Evolutionary conservation across 495 filamentous ascomycete species (phyloP).

Genomic region (Glonium stellatum): DNA sequence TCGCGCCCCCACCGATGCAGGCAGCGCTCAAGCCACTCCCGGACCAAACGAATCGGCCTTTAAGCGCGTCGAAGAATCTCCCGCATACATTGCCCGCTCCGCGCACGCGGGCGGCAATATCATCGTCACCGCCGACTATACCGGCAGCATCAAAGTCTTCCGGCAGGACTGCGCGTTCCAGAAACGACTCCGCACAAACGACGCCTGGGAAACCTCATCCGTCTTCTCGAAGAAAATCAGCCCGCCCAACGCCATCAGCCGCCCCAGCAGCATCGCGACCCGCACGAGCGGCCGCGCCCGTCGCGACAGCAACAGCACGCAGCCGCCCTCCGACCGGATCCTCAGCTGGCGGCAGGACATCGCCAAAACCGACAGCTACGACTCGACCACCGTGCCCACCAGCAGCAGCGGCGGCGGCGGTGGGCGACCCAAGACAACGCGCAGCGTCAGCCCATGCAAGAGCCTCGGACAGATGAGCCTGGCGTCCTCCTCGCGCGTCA

Average conservation of each 20-base stretch:
- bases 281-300: slow-evolving; percentile 52
- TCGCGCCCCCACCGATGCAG: slow-evolving; percentile 26
- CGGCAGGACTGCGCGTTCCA: slow-evolving; percentile 81
- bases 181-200: slow-evolving; percentile 50
- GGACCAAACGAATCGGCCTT: slow-evolving; percentile 40
- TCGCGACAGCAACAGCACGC: slow-evolving; percentile 47
- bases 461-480: slow-evolving; percentile 31
- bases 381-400: too few species aligned
- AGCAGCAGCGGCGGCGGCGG: slow-evolving; percentile 33
- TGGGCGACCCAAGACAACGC: slow-evolving; percentile 23
- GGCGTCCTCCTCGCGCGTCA: slow-evolving; percentile 4
- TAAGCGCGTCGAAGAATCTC: slow-evolving; percentile 52
- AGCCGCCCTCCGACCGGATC: slow-evolving; percentile 72
- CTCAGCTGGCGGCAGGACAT: slow-evolving; percentile 84
- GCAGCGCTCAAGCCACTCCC: slow-evolving; percentile 27
- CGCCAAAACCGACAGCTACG: slow-evolving; percentile 48
- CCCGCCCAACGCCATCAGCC: slow-evolving; percentile 45
- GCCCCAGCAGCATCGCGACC: slow-evolving; percentile 57
- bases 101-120: slow-evolving; percentile 81
- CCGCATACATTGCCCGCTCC: slow-evolving; percentile 65
- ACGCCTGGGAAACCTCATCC: slow-evolving; percentile 63
- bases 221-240: slow-evolving; percentile 68
- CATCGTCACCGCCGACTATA: slow-evolving; percentile 83
- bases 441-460: slow-evolving; percentile 55
- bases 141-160: slow-evolving; percentile 85